These are phyloP conservation scores for Trichoderma endophyticum DNA, from an alignment of 2,329 filamentous ascomycete genomes.

Conservation along the genomic window DNA sequence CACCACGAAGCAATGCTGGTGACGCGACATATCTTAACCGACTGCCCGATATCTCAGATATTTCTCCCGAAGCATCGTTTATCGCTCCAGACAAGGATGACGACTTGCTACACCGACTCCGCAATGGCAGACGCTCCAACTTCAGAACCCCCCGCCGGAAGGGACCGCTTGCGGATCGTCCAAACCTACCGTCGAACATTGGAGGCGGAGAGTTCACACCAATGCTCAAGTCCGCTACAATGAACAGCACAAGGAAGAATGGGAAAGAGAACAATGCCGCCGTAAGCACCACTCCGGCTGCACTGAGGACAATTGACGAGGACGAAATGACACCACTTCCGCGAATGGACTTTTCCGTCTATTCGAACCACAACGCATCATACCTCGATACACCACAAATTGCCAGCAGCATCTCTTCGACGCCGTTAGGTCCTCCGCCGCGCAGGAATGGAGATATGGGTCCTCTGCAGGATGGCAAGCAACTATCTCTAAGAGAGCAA, in stretches of 20 bases:
- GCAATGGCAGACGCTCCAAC: constrained; percentile 60
- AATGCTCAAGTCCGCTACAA: constrained; percentile 75
- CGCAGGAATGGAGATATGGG: constrained; percentile 62
- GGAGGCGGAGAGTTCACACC: constrained; percentile 86
- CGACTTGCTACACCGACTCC: constrained; percentile 72
- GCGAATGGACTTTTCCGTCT: constrained; percentile 68
- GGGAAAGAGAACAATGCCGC: constrained; percentile 61
- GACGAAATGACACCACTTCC: constrained; percentile 75
- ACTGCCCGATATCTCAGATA: constrained; percentile 67
- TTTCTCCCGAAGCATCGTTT: constrained; percentile 86
- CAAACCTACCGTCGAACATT: constrained; percentile 65
- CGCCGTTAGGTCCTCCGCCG: constrained; percentile 70
- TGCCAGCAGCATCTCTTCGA: constrained; percentile 78
- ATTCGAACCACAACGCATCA: constrained; percentile 62
- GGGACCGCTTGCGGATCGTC: constrained; percentile 66
- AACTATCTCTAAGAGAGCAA: constrained; percentile 88
- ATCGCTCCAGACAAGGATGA: constrained; percentile 67
- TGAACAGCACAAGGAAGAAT: constrained; percentile 64
- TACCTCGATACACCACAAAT: constrained; percentile 68
- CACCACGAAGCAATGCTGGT: constrained; percentile 78
- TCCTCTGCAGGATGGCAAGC: constrained; percentile 79
- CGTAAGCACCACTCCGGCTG: constrained; percentile 64
- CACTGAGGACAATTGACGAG: constrained; percentile 60
- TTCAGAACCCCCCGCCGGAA: constrained; percentile 71
- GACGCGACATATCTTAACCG: constrained; percentile 78